Evolutionary conservation across 768 basidiomycete species (phyloP).

Genomic region (Termitomyces sp.): DNA sequence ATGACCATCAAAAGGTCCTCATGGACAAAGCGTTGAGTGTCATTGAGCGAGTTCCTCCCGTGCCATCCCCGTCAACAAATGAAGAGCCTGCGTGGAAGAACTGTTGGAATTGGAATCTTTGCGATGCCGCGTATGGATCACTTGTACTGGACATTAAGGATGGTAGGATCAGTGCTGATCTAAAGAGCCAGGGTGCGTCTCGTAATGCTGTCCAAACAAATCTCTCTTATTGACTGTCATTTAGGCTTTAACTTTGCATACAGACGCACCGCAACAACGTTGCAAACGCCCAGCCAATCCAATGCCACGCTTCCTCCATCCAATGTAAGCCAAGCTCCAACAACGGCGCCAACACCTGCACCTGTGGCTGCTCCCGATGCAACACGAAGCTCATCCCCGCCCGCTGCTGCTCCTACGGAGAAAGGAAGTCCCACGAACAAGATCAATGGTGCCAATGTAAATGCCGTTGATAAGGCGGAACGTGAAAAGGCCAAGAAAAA

Average conservation of each 20-base stretch:
- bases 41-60: slow-evolving; percentile 69
- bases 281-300: slow-evolving; percentile 54
- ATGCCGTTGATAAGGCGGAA: slow-evolving; percentile 40
- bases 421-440: slow-evolving; percentile 33
- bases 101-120: slow-evolving; percentile 98
- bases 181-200: slow-evolving; percentile 81
- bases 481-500: slow-evolving; percentile 54
- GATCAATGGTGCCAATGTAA: slow-evolving; percentile 30
- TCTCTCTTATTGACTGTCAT: not conserved
- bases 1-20: slow-evolving; percentile 81
- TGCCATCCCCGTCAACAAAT: slow-evolving; percentile 41
- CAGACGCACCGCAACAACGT: slow-evolving; percentile 62
- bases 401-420: slow-evolving; percentile 23
- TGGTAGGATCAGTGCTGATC: slow-evolving; percentile 85
- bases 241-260: slow-evolving; percentile 96
- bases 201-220: not conserved
- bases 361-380: slow-evolving; percentile 2
- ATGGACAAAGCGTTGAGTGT: slow-evolving; percentile 88
- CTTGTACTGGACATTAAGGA: slow-evolving; percentile 88
- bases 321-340: slow-evolving; percentile 20
- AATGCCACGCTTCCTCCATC: slow-evolving; percentile 41
- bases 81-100: slow-evolving; percentile 99
- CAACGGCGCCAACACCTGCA: slow-evolving; percentile 24
- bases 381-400: slow-evolving; percentile 20
- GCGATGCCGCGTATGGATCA: slow-evolving; percentile 90